phyloP scores from a whole-genome alignment of 176 grass and related monocot genomes.

The Oryza nivara region DNA sequence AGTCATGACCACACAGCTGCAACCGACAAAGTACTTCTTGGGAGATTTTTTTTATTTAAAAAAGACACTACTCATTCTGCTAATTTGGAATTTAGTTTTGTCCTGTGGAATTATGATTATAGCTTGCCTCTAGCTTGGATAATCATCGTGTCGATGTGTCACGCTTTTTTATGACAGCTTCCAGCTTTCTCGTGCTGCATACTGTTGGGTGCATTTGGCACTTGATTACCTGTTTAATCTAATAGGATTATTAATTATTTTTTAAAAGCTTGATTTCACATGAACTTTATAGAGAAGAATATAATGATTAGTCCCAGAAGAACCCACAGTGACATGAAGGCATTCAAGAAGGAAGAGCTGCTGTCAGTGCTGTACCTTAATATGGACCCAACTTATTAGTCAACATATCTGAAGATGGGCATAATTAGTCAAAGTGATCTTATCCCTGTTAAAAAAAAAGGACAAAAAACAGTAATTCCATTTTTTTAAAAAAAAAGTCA shows the following conservation, averaged over 20 bases:
- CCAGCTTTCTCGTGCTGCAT: slow-evolving; percentile 23
- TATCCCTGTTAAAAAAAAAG: not conserved
- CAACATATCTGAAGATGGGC: not conserved
- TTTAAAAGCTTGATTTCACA: not conserved
- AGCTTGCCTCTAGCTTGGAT: not conserved
- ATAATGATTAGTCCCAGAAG: not conserved
- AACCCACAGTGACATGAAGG: too few relatives aligned
- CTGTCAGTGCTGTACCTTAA: not conserved
- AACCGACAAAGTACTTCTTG: not conserved
- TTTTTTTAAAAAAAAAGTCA: not conserved
- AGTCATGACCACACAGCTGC: not conserved
- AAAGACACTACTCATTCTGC: not conserved
- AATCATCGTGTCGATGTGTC: slow-evolving; percentile 22
- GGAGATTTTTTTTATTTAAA: not conserved
- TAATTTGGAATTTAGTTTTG: slow-evolving; percentile 9
- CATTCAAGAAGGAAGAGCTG: not conserved
- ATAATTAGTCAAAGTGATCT: not conserved
- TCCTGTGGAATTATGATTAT: slow-evolving; percentile 4
- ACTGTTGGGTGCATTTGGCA: not conserved
- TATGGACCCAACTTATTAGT: not conserved
- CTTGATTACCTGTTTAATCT: not conserved
- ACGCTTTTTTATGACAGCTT: slow-evolving; percentile 9
- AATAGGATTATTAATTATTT: not conserved
- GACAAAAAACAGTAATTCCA: not conserved
- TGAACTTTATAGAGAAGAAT: not conserved